phyloP scores from a whole-genome alignment of 257 asterid genomes.

The Ballota nigra region DNA sequence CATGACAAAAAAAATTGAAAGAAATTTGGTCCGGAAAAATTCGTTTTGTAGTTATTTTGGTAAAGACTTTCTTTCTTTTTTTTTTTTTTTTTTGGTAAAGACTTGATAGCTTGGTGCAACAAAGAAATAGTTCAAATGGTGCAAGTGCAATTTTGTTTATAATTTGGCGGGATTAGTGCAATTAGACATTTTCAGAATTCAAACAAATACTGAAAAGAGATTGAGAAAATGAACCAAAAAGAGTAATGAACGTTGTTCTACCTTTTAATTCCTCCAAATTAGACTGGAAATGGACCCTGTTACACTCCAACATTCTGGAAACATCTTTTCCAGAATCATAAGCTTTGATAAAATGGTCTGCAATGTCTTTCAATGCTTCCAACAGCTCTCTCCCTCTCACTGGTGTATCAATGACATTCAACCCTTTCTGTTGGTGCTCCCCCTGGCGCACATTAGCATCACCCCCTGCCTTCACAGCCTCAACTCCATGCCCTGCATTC shows the following conservation, averaged over 20 bases:
- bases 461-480: constrained; percentile 38
- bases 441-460: constrained; percentile 37
- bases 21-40: no score
- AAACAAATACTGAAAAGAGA: not conserved
- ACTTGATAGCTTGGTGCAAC: no score
- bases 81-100: no score
- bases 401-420: constrained; percentile 65
- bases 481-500: constrained; percentile 26
- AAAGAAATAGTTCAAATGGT: no score
- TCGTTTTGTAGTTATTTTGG: no score
- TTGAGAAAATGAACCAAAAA: not conserved
- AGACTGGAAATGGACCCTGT: constrained; percentile 76
- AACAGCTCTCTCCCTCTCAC: constrained; percentile 81
- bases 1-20: no score
- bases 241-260: constrained; percentile 1
- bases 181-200: no score
- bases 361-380: constrained; percentile 83
- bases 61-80: no score
- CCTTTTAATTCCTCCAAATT: constrained; percentile 88
- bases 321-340: constrained; percentile 90
- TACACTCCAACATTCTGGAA: constrained; percentile 87
- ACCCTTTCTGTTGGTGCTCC: constrained; percentile 47
- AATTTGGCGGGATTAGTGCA: no score
- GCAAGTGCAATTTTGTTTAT: no score
- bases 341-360: constrained; percentile 76